Evolutionary conservation across 495 filamentous ascomycete species (phyloP), one percentile per base, ranked within the genome.

Genomic region (Durotheca rogersii): DNA sequence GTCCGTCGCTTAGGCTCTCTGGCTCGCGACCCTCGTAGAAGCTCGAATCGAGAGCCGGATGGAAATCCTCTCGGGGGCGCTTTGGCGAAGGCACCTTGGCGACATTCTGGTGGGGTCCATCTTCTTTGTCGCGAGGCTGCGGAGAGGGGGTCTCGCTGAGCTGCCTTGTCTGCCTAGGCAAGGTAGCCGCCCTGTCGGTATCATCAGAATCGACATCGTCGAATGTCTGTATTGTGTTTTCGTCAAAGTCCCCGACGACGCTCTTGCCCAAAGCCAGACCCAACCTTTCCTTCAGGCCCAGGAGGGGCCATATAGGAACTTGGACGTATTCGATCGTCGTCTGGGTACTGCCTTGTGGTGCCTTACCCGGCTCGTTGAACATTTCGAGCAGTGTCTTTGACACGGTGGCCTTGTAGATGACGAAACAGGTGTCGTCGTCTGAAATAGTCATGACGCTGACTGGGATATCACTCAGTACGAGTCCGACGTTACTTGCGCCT

Each of bases 211-310:
- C 30, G 16, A 7, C 16, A 1, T 23, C 31, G 12, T 67, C 58
- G 52, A 65, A 75, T 0, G 64, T 64, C n/a, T 66, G 66, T 11
- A 76, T 74, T 15, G 47, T 17, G 1, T 60, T 40, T 0, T 52
- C 44, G 40, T 74, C 67, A 1, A 67, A 53, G 5, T 69, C 56
- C 6, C 70, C 68, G 7, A 70, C 68, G 29, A 75, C 44, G 10
- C 72, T 68, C 9, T 39, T 39, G 11, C 74, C 72, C 1, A 78
- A 66, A 7, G 73, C 74, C 40, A 67, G 65, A 41, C 69, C 68
- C 1, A 78, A 60, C 1, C 73, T 69, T 52, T 76, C 73, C 37
- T 72, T 73, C n/a, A 78, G 60, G 6, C 72, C 73, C 3, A 75
- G 51, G 17, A 75, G 52, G 3, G 74, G 74, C 72, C 71, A 76